A percentile compares a stretch with the other conserved stretches of the same genome.
Evolutionary conservation across 2,329 filamentous ascomycete genomes (phyloP).

Genomic region (Talaromyces sp.): DNA sequence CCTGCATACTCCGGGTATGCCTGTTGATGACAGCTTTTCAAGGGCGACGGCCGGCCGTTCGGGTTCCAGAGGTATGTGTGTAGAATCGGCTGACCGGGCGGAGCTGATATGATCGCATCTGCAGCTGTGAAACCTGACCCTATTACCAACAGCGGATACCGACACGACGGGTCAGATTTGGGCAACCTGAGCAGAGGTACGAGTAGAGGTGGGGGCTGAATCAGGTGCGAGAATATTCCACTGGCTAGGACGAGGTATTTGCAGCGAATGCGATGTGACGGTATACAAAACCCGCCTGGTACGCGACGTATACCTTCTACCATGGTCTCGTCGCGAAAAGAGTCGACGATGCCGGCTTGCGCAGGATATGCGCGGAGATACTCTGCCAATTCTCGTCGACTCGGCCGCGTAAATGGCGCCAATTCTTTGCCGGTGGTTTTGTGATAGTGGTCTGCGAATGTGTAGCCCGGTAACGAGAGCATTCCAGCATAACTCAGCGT

Average conservation of each 20-base stretch:
- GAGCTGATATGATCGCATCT: conserved; percentile 56
- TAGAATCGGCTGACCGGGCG: conserved; percentile 51
- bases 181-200: conserved; percentile 42
- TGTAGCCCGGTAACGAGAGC: conserved; percentile 58
- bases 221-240: conserved; percentile 55
- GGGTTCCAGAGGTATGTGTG: conserved; percentile 61
- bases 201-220: conserved; percentile 50
- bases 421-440: conserved; percentile 40
- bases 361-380: conserved; percentile 55
- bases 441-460: conserved; percentile 52
- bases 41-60: conserved; percentile 52
- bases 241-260: conserved; percentile 57
- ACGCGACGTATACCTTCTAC: conserved; percentile 45
- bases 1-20: conserved; percentile 61
- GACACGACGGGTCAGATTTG: conserved; percentile 17
- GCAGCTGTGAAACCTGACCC: conserved; percentile 62
- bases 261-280: conserved; percentile 52
- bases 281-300: conserved; percentile 50
- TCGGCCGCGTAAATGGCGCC: conserved; percentile 54
- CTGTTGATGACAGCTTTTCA: conserved; percentile 57
- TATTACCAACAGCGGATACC: conserved; percentile 51
- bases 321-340: conserved; percentile 43
- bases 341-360: conserved; percentile 50
- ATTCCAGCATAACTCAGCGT: conserved; percentile 61
- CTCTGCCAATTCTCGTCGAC: conserved; percentile 51